Base-by-base conservation (phyloP, 1,284 basidiomycete genomes). In the Cryptococcus sp. region DNA sequence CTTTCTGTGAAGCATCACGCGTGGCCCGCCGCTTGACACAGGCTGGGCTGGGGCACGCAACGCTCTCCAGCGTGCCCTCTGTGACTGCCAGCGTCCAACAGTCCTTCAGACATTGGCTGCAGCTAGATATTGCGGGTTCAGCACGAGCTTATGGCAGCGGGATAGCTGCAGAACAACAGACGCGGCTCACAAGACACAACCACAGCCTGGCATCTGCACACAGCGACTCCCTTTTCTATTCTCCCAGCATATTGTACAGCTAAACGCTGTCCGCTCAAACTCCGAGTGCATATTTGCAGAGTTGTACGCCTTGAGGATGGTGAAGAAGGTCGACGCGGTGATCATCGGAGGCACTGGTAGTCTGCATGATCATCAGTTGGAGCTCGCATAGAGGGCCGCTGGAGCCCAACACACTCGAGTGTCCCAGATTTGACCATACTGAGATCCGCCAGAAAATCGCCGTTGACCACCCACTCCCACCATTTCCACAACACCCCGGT, bases 241-340 rank as follows among this genome's bases (percentile, higher is more conserved):
- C 56, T 76, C 75, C 42, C 77, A 63, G 55, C 76, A 78, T 55
- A 78, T 77, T 20, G 70, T 67, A 57, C 75, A 78, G 1, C 69
- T 65, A 52, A 71, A 76, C 0, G 70, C 67, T 2, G 68, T 72
- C 21, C 52, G 46, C 49, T 69, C 65, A 48, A 78, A 78, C 11
- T 65, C 64, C 8, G 66, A 62, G 36, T 66, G 66, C 3, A 66
- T 20, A n/a, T 69, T 64, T 4, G 49, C 42, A 1, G 66, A 61
- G 50, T 73, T 66, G 55, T 70, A 65, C 1, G 60, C 53, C 42
- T 72, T 72, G 37, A 74, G 60, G 13, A 62, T 52, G n/a, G 68
- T 66, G 35, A 71, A 67, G 24, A 69, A 67, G 4, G 65, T 60
- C 12, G 69, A 64, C 1, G 67, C 55, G 0, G 68, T 53, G 0